Base-by-base conservation (phyloP, 306 rosid genomes). In the Prunus dulcis region DNA sequence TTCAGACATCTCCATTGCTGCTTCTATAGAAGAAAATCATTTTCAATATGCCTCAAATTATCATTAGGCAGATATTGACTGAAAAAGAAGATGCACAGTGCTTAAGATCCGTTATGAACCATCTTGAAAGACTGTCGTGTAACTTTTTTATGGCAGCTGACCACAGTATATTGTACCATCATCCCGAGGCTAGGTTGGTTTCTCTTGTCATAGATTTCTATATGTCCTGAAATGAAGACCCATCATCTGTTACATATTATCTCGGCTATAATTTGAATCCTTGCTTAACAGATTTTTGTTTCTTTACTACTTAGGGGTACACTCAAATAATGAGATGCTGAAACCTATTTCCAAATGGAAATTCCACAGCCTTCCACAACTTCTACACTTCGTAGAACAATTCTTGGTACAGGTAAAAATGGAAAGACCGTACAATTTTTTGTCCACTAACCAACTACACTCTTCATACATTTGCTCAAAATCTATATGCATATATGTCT, bases 331-430 rank as follows among this genome's bases (percentile, higher is more conserved):
- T 45, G 32, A 32, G 76, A 53, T 50, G 60, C 56, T 30, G 47
- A 51, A 10, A 19, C 63, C 47, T 51, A 52, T 58, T 57, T 25
- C 62, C 18, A 23, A 9, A 27, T 20, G 67, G 56, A 47, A 12
- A 41, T 43, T 73, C 76, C 57, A 73, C 55, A 72, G 76, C 43
- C 52, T 72, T 72, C 38, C 66, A 38, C 5, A 9, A 38, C n/a
- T 41, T 56, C 19, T 56, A 43, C 75, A 60, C 27, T 69, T 82
- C 15, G 65, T 61, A 76, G 70, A 38, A 34, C 38, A 79, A 13
- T 3, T 47, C n/a, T 66, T 28, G 78, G 47, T 23, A 57, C 69
- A 43, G 45, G 71, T 60, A 41, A 57, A 43, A 75, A 51, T 6
- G 6, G 17, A 46, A 57, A 70, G 51, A 72, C 41, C 49, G 41